Evolutionary conservation across 2,329 filamentous ascomycete genomes (phyloP).

Genomic region (Cladosporium cucumerinum): DNA sequence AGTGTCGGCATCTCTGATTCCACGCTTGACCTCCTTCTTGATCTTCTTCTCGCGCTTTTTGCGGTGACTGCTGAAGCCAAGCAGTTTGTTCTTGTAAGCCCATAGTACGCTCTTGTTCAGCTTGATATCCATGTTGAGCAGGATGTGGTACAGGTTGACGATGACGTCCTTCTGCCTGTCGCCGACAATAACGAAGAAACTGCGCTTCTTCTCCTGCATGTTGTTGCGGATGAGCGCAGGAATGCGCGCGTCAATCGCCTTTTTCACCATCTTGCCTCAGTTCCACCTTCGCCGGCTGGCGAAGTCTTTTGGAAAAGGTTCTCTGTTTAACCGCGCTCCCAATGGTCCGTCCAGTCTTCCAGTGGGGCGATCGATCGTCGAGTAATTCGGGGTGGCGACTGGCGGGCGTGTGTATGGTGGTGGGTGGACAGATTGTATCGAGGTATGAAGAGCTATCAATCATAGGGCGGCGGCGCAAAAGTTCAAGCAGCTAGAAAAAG

Average conservation of each 20-base stretch:
- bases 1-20: constrained; percentile 84
- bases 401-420: background rate
- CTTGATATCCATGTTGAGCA: constrained; percentile 84
- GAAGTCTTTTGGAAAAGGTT: constrained; percentile 4
- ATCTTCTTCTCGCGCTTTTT: constrained; percentile 99
- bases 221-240: constrained; percentile 88
- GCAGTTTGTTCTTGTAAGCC: constrained; percentile 97
- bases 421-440: background rate
- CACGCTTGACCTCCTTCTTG: constrained; percentile 95
- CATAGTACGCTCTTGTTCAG: constrained; percentile 95
- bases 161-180: constrained; percentile 95
- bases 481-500: background rate
- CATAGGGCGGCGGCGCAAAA: background rate
- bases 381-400: background rate
- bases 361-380: background rate
- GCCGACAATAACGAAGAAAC: constrained; percentile 95
- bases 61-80: constrained; percentile 92
- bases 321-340: background rate
- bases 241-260: constrained; percentile 74
- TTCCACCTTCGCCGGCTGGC: constrained; percentile 14
- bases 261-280: constrained; percentile 53
- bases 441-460: constrained; percentile 1
- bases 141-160: constrained; percentile 89
- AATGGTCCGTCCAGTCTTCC: background rate
- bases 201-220: constrained; percentile 91